Percentiles rank a stretch among this genome's conserved stretches.
Conservation (phyloP, 768 basidiomycete genomes). For the Austroboletus festivus region DNA sequence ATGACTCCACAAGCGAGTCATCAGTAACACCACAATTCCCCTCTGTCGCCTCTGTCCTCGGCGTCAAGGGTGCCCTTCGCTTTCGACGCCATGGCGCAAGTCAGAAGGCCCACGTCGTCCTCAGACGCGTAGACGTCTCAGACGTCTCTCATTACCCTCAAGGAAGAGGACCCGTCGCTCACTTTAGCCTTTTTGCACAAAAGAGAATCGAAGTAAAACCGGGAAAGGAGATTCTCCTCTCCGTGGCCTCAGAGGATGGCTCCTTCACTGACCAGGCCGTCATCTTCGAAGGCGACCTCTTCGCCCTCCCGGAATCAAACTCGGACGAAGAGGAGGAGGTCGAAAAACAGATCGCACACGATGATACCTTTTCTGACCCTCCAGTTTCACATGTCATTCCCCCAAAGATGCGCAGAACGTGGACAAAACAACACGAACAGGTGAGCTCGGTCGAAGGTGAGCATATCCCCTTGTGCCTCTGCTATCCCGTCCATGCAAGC, state of each 20-base stretch:
- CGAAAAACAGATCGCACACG: constrained; percentile 38
- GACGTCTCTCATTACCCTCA: constrained; percentile 45
- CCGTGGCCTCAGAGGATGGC: constrained; percentile 52
- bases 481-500: constrained; percentile 18
- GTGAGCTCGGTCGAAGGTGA: constrained; percentile 39
- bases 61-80: constrained; percentile 59
- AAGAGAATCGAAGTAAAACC: constrained; percentile 70
- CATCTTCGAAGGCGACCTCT: constrained; percentile 54
- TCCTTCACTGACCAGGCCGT: constrained; percentile 55
- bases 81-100: constrained; percentile 64
- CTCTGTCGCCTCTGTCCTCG: constrained; percentile 53
- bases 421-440: constrained; percentile 50
- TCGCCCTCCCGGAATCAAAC: constrained; percentile 25
- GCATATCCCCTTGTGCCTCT: constrained; percentile 16
- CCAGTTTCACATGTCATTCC: constrained; percentile 43
- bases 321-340: constrained; percentile 41
- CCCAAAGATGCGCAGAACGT: constrained; percentile 63
- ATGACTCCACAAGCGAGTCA: constrained; percentile 38
- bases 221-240: constrained; percentile 66
- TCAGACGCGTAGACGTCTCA: constrained; percentile 55
- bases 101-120: constrained; percentile 65
- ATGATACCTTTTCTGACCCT: constrained; percentile 37
- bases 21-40: constrained; percentile 27
- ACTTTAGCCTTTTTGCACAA: constrained; percentile 63
- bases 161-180: constrained; percentile 39